Base-by-base conservation (phyloP, 2,329 filamentous ascomycete species). In the Nothophoma quercina region DNA sequence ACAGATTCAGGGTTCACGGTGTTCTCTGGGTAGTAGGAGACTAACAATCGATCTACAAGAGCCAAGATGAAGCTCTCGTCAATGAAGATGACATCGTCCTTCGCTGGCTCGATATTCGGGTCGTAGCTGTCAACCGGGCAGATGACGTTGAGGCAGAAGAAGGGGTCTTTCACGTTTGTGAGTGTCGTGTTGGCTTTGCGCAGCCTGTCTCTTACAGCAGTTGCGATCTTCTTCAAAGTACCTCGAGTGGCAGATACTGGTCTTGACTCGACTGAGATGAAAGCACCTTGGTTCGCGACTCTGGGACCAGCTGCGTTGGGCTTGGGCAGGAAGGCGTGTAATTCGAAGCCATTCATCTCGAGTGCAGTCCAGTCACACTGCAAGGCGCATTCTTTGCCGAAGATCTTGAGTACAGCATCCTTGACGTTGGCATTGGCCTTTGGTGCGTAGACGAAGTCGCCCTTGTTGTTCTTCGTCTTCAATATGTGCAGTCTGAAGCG, bases 41-140 rank as follows among this genome's bases (percentile, higher is more conserved):
- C 60, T 36, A 86, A 78, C 1, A 86, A 63, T 23, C 69, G 68
- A 16, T 78, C 73, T 2, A 79, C 71, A 5, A 77, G 59, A 4
- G 64, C 64, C 5, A 85, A 28, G 3, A 88, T 62, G 0, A 64
- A 16, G 4, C 70, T 63, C 2, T 86, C 82, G 42, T 90, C 77
- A 4, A 77, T 77, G 64, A 93, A 91, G 1, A 91, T 64, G 2
- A 93, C 81, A 62, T 91, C 85, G 50, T 90, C 85, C 67, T 93
- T 93, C 3, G 84, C 78, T 3, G 88, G 84, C 54, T 91, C 85
- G 5, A 92, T 73, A 59, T 92, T 93, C 1, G 81, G 78, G 71
- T 93, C 89, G 63, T 93, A 93, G 51, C 79, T 86, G 22, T 80
- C 80, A 1, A 76, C 67, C 0, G 84, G 81, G 63, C 88, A 92